Base-by-base conservation (phyloP, 2,329 filamentous ascomycete genomes). In the Diaporthe ampelina region DNA sequence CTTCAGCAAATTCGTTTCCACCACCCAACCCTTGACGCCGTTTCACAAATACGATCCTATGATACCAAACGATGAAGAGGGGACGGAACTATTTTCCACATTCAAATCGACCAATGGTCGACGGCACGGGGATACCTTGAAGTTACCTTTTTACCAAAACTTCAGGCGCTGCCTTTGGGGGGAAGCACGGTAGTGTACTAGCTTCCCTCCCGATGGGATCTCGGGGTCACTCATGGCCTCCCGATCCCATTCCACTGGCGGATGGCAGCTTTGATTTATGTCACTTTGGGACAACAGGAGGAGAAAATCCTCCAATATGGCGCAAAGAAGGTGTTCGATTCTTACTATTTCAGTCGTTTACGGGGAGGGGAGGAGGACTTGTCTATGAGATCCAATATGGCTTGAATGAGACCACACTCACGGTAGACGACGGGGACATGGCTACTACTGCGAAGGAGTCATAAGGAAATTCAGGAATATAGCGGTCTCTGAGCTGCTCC, bases 301-400 rank as follows among this genome's bases (percentile, higher is more conserved):
- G 63, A 67, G 9, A 13, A 11, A 35, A 35, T 50, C 45, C 35
- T 67, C 45, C 63, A 24, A 32, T 9, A 21, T 52, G 73, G 73
- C 70, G 73, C 70, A 73, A 69, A 35, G 63, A 67, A 61, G 73
- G 73, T 58, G 73, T 74, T 74, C 61, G 54, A 63, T 68, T 69
- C 69, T 56, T 40, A 40, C 13, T 69, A 37, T 67, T 67, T 63
- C 48, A 40, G 52, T 72, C 50, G 37, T 67, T 67, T 29, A 35
- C 24, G 63, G 21, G 45, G 45, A 4, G 19, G 21, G n/a, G 61
- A 35, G 24, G 48, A n/a, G 45, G 45, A 67, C 43, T 67, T 45
- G 29, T 50, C 63, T 40, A 67, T 37, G 45, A 67, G 26, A 67
- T 52, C 29, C 63, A 67, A 52, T 52, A 67, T 67, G 63, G 63